Base-by-base conservation (phyloP, 306 rosid species). In the Castanopsis chinensis region DNA sequence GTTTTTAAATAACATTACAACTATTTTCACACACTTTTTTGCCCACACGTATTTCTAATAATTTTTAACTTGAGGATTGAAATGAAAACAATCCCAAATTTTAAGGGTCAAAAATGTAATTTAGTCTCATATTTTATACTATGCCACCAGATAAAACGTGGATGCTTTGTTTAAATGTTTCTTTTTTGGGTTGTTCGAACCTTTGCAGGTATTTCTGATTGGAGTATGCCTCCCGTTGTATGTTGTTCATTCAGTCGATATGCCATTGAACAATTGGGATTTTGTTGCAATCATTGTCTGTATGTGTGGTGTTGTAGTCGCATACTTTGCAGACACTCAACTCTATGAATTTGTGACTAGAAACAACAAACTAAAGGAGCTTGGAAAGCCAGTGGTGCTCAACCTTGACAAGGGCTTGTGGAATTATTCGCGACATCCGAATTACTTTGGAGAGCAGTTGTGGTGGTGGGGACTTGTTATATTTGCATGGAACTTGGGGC, bases 381-480 rank as follows among this genome's bases (percentile, higher is more conserved):
- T 72, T 32, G 94, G 93, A n/a, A 90, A 88, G 57, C 91, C 93
- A 1, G 11, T 74, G 27, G 85, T 80, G 23, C 75, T 87, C 52
- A 87, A 89, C 58, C 92, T 93, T 35, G 93, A 90, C 72, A 83
- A 60, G 80, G 98, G 99, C 54, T 78, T 91, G 81, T 95, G 99
- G 99, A 81, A 75, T 71, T 93, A 89, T 77, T 88, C 86, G 5
- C 86, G 97, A 67, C 99, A 90, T 83, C 99, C 98, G 0, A 95
- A 95, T 79, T 95, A 95, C 90, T 65, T 92, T 10, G 98, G 98
- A 1, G 99, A 95, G 89, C 95, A 89, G 43, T 71, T 95, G 58
- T 95, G 98, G 99, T 95, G 99, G 99, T 95, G 97, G 97, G 99
- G 99, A 12, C 77, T 92, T 3, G 90, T 76, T 78, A 74, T 90